Percentiles rank a stretch among this genome's conserved stretches.
Evolutionary conservation across 306 rosid species (phyloP).

Genomic region (Cotoneaster glaucophyllus): DNA sequence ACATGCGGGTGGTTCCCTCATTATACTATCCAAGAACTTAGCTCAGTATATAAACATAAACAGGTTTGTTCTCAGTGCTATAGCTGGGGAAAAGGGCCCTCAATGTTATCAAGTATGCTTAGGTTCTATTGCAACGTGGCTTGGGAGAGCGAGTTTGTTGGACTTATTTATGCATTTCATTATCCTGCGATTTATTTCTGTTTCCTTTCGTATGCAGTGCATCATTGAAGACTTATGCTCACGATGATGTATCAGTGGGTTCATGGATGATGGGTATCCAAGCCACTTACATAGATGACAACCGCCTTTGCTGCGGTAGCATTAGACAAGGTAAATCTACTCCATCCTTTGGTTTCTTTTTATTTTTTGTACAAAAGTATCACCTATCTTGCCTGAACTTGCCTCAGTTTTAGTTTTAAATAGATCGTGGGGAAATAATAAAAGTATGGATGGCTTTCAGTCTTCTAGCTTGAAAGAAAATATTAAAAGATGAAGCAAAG

Average conservation of each 20-base stretch:
- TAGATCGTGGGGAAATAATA: background rate
- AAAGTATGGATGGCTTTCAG: background rate
- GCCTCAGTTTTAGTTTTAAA: background rate
- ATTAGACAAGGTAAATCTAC: conserved; percentile 65
- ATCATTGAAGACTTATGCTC: conserved; percentile 84
- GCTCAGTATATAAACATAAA: conserved; percentile 77
- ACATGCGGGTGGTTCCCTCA: conserved; percentile 74
- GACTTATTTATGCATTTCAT: background rate
- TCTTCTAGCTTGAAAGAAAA: background rate
- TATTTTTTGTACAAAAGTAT: background rate
- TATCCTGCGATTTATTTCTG: conserved; percentile 1
- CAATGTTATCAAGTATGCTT: background rate
- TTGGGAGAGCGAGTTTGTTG: background rate
- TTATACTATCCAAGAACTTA: conserved; percentile 85
- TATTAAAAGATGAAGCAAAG: background rate
- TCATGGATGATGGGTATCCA: conserved; percentile 99
- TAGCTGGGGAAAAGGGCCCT: background rate
- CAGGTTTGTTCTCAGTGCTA: conserved; percentile 55
- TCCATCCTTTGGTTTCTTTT: background rate
- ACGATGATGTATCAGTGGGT: conserved; percentile 83
- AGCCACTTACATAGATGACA: conserved; percentile 85
- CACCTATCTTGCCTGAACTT: background rate
- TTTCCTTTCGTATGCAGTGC: conserved; percentile 44
- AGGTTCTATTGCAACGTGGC: background rate
- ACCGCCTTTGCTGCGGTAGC: conserved; percentile 88